These are phyloP conservation scores for Ascochyta koolunga DNA, from an alignment of 2,329 filamentous ascomycete genomes.

Conservation along the genomic window DNA sequence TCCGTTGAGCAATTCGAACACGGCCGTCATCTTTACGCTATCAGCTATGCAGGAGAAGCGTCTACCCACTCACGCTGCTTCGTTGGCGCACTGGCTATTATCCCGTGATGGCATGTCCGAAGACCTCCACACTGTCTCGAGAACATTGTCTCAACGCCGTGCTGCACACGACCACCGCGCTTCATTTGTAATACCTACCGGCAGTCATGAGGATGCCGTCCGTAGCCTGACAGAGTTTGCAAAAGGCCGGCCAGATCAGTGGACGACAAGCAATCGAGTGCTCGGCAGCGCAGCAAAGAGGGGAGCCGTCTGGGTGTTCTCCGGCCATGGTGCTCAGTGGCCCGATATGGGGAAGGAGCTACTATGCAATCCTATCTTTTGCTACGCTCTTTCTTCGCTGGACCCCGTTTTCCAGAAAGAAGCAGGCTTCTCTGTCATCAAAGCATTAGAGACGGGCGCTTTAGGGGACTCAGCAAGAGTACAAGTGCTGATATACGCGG, in stretches of 20 bases:
- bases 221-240: slow-evolving; percentile 22
- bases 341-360: slow-evolving; percentile 51
- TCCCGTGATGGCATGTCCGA: slow-evolving; percentile 18
- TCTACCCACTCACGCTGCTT: slow-evolving; percentile 25
- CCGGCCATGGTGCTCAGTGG: slow-evolving; percentile 55
- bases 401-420: slow-evolving; percentile 31
- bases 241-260: slow-evolving; percentile 11
- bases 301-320: slow-evolving; percentile 49
- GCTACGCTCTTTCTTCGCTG: slow-evolving; percentile 28
- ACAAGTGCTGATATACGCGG: slow-evolving; percentile 46
- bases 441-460: slow-evolving; percentile 22
- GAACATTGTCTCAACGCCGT: slow-evolving; percentile 41
- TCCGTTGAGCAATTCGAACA: not conserved
- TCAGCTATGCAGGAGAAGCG: slow-evolving; percentile 45
- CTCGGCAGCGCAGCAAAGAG: slow-evolving; percentile 19
- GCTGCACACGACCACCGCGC: slow-evolving; percentile 42
- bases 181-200: slow-evolving; percentile 27
- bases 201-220: slow-evolving; percentile 26
- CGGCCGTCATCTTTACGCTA: slow-evolving; percentile 25
- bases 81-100: slow-evolving; percentile 32
- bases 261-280: slow-evolving; percentile 14
- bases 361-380: slow-evolving; percentile 32
- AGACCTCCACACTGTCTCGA: slow-evolving; percentile 27
- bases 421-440: slow-evolving; percentile 23
- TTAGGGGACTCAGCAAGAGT: slow-evolving; percentile 37